Evolutionary conservation across 148 eudicot genomes (phyloP), one percentile per base, ranked within the genome.

Genomic region (Nepenthes mirabilis): DNA sequence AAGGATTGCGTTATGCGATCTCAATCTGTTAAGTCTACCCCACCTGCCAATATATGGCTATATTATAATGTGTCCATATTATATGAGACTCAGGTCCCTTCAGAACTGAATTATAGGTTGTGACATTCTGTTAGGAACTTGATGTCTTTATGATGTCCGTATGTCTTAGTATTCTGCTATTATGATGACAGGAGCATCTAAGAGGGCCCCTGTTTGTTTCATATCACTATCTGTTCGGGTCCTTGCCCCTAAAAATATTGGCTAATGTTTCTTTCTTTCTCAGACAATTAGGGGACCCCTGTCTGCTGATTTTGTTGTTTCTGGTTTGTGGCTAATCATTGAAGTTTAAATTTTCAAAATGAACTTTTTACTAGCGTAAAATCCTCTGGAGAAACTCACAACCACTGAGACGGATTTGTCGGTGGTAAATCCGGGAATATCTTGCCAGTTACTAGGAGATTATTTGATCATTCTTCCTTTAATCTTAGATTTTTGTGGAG

Each of bases 261-360:
- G 59, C 34, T 58, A 56, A n/a, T 66, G 14, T 54, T 62, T 57
- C 53, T 52, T 56, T 65, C 74, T 65, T 69, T 61, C 9, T 14
- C 52, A 52, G 70, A 74, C 73, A 74, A 14, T 58, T 48, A 56
- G 37, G 76, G 74, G 62, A 58, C 78, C 70, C 58, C 52, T 74
- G 78, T 70, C 74, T 66, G 61, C 71, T 65, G 64, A 64, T 62
- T 66, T 66, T 61, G 57, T 50, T 52, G 64, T 34, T 62, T 55
- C 54, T 57, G 64, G 68, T 43, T 23, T 63, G 36, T 55, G 12
- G 52, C 3, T 2, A 49, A 5, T 11, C 10, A 49, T 49, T 2
- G 14, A 49, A 49, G 52, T 11, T 49, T 2, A 45, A 45, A 45
- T 11, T 11, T 11, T 6, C 8, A 45, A 45, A 45, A 45, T 0